A percentile compares a stretch with the other conserved stretches of the same genome.
Conservation (phyloP, 202 grass and related monocot species). For the Schoenoplectus tabernaemontani region DNA sequence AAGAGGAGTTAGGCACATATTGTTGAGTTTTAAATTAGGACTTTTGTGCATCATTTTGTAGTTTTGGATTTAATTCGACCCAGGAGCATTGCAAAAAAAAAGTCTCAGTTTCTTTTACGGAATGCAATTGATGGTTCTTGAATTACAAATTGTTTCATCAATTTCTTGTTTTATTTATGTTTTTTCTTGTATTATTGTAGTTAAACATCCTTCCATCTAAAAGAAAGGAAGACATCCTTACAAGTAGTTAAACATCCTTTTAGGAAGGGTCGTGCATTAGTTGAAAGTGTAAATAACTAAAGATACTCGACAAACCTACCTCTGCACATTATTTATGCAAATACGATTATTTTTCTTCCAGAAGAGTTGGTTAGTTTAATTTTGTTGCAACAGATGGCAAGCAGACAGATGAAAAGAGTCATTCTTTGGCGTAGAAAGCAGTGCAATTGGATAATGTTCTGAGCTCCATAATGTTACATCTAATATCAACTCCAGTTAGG, state of each 20-base stretch:
- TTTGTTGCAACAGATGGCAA: neutral
- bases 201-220: too few relatives aligned
- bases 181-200: neutral
- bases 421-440: neutral
- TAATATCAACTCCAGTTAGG: too few relatives aligned
- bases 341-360: neutral
- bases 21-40: neutral
- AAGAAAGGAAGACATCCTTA: too few relatives aligned
- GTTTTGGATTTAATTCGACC: neutral
- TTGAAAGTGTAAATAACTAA: neutral
- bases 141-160: neutral
- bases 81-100: neutral
- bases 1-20: slow-evolving; percentile 30
- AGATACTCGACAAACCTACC: neutral
- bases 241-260: neutral
- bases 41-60: neutral
- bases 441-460: neutral
- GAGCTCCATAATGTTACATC: neutral
- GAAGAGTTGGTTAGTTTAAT: neutral
- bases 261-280: neutral
- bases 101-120: neutral
- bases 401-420: neutral
- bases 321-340: neutral
- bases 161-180: neutral
- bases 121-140: neutral